These are phyloP conservation scores for Colletotrichum phormii DNA, from an alignment of 2,329 filamentous ascomycete species.

Conservation along the genomic window DNA sequence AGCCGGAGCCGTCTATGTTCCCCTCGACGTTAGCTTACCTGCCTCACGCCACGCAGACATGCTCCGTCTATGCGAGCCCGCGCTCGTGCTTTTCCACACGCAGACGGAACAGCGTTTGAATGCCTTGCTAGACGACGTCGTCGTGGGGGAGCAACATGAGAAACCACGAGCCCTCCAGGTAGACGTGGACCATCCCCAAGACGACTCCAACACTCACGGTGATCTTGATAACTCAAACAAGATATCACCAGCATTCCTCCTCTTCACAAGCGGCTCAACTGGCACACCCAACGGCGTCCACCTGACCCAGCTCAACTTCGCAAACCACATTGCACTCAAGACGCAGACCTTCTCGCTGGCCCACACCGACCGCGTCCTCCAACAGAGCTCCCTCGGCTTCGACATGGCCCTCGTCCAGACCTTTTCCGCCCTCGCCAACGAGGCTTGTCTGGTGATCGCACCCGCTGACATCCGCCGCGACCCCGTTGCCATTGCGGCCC, in stretches of 20 bases:
- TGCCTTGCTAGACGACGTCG: background rate
- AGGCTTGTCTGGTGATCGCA: conserved; percentile 50
- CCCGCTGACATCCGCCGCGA: conserved; percentile 46
- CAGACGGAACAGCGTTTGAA: conserved; percentile 9
- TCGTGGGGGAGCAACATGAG: background rate
- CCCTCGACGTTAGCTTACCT: conserved; percentile 51
- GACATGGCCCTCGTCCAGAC: conserved; percentile 54
- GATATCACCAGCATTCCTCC: conserved; percentile 40
- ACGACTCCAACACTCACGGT: too few species aligned
- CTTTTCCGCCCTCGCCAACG: conserved; percentile 49
- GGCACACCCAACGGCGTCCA: conserved; percentile 55
- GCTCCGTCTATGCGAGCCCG: conserved; percentile 43
- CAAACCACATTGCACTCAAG: conserved; percentile 41
- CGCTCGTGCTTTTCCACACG: conserved; percentile 37
- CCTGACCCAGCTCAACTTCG: conserved; percentile 44
- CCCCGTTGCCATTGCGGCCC: conserved; percentile 45
- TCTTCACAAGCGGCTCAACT: conserved; percentile 49
- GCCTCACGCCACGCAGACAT: conserved; percentile 45
- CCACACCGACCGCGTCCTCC: conserved; percentile 45
- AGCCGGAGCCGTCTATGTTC: conserved; percentile 52
- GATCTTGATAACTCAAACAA: background rate
- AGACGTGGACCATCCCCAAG: too few species aligned
- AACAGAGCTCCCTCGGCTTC: conserved; percentile 54
- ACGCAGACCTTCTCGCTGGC: conserved; percentile 1
- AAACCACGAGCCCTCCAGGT: too few species aligned